Percentiles rank a stretch among this genome's conserved stretches.
Conservation (phyloP, 768 basidiomycete genomes). For the Multifurca ochricompacta region DNA sequence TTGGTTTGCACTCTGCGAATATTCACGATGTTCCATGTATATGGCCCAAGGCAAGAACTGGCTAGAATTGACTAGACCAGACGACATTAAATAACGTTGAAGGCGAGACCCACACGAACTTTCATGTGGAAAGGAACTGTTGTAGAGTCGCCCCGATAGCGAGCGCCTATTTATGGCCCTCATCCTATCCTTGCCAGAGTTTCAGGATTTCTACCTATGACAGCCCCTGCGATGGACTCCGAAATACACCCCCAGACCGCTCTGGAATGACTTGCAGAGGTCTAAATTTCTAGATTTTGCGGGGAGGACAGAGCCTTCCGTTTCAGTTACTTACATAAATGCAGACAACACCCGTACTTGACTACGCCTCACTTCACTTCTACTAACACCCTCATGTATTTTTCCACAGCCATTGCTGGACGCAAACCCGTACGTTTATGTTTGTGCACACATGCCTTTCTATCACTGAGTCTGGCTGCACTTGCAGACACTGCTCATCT, state of each 20-base stretch:
- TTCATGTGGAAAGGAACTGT: neutral
- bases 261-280: neutral
- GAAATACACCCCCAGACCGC: neutral
- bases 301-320: neutral
- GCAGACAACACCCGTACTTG: neutral
- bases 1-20: neutral
- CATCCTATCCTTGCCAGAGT: neutral
- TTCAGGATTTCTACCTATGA: neutral
- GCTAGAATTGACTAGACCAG: neutral
- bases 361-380: neutral
- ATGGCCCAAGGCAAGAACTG: neutral
- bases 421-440: slow-evolving; percentile 22
- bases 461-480: neutral
- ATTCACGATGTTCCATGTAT: neutral
- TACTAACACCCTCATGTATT: neutral
- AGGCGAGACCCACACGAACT: neutral
- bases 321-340: neutral
- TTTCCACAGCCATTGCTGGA: slow-evolving; percentile 10
- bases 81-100: neutral
- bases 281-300: neutral
- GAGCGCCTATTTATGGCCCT: neutral
- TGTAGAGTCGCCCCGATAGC: neutral
- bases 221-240: neutral
- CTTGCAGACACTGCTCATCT: slow-evolving; percentile 24
- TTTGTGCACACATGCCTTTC: neutral